Conservation (phyloP, 179 eudicot species). For the Heliamphora pulchella region DNA sequence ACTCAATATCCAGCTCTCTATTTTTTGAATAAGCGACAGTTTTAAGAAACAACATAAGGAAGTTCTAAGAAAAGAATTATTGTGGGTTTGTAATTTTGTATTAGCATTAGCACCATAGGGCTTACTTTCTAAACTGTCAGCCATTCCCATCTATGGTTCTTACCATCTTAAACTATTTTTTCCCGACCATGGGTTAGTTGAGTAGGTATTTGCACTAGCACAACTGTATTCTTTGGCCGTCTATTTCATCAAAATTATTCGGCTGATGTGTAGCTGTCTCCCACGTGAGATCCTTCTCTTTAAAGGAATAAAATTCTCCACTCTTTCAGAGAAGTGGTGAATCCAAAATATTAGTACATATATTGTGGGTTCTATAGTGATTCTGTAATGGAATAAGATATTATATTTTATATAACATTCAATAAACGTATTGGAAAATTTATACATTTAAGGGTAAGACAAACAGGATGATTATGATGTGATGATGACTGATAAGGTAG, state of each 20-base stretch:
- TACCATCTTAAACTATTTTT: too few relatives aligned
- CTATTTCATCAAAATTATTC: not conserved
- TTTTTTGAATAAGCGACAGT: not conserved
- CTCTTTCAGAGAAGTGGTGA: not conserved
- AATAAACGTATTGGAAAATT: not conserved
- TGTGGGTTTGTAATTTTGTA: too few relatives aligned
- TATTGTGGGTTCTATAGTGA: not conserved
- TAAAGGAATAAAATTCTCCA: not conserved
- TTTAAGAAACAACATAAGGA: not conserved
- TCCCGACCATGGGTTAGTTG: not conserved
- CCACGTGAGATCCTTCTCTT: not conserved
- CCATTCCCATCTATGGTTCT: not conserved
- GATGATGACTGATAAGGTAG: not conserved
- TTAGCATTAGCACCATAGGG: not conserved
- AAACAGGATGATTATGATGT: not conserved
- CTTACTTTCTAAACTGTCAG: not conserved
- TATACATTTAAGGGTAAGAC: not conserved
- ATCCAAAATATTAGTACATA: not conserved
- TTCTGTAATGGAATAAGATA: not conserved
- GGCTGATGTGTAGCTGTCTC: not conserved
- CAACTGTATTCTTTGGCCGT: not conserved
- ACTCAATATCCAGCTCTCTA: not conserved
- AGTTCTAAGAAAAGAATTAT: not conserved
- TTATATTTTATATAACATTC: not conserved
- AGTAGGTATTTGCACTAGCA: not conserved